Evolutionary conservation across 129 eudicot species (phyloP).

Genomic region (Centrapalus pauciflorus): DNA sequence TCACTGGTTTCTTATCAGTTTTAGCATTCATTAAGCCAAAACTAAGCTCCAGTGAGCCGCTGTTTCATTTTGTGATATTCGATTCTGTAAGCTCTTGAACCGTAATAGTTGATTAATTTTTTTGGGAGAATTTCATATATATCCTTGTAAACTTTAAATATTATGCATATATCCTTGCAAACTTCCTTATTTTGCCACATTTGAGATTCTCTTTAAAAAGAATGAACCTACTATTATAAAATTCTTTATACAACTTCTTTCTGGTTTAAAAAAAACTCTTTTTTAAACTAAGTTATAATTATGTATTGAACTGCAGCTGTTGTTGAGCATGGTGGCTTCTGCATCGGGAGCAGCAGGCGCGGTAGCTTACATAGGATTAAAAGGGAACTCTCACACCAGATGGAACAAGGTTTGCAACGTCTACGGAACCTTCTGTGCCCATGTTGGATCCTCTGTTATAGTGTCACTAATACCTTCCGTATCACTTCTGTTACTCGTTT

Average conservation of each 20-base stretch:
- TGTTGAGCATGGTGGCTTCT: slow-evolving; percentile 50
- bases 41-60: slow-evolving; percentile 13
- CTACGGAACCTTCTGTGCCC: slow-evolving; percentile 43
- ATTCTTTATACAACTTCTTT: too few relatives aligned
- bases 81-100: slow-evolving; percentile 45
- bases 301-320: too few relatives aligned
- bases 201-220: too few relatives aligned
- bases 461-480: slow-evolving; percentile 33
- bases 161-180: too few relatives aligned
- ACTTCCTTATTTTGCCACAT: too few relatives aligned
- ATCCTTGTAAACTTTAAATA: too few relatives aligned
- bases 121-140: too few relatives aligned
- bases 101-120: too few relatives aligned
- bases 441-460: slow-evolving; percentile 38
- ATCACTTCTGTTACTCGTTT: slow-evolving; percentile 41
- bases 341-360: slow-evolving; percentile 57
- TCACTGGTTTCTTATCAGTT: slow-evolving; percentile 27
- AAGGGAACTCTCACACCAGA: slow-evolving; percentile 41
- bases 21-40: slow-evolving; percentile 34
- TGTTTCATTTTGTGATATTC: slow-evolving; percentile 26
- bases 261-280: too few relatives aligned
- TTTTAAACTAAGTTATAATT: too few relatives aligned
- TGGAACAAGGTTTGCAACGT: slow-evolving; percentile 44
- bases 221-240: too few relatives aligned
- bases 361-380: slow-evolving; percentile 59